Percentiles rank a stretch among this genome's conserved stretches.
These are phyloP conservation scores for Fagopyrum tataricum DNA, from an alignment of 148 eudicot species.

Conservation along the genomic window DNA sequence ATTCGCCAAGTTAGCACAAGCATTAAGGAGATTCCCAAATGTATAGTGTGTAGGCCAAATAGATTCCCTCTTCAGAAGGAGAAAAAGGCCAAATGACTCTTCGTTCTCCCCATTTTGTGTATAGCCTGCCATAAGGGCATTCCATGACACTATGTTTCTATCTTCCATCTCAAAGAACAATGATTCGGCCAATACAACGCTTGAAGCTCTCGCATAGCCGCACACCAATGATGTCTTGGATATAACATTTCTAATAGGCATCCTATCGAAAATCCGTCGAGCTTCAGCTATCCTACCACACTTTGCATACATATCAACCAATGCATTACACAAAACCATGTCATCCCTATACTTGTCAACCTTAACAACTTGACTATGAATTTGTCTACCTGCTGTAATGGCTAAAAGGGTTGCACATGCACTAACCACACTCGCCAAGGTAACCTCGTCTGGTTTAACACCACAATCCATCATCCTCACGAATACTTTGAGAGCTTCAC, in stretches of 20 bases:
- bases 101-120: conserved; percentile 76
- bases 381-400: conserved; percentile 49
- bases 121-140: conserved; percentile 91
- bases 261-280: conserved; percentile 56
- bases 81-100: conserved; percentile 58
- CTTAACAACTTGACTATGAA: conserved; percentile 59
- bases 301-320: conserved; percentile 97
- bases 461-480: conserved; percentile 50
- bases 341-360: conserved; percentile 46
- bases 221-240: conserved; percentile 86
- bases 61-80: conserved; percentile 55
- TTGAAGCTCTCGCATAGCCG: conserved; percentile 73
- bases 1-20: conserved; percentile 72
- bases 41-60: conserved; percentile 76
- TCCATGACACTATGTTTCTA: conserved; percentile 74
- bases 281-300: conserved; percentile 60
- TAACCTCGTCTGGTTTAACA: conserved; percentile 61
- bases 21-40: conserved; percentile 72
- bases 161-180: conserved; percentile 68
- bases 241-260: conserved; percentile 65
- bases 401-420: conserved; percentile 69
- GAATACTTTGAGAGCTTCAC: conserved; percentile 53
- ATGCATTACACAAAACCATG: conserved; percentile 64
- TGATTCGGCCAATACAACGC: conserved; percentile 51
- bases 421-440: conserved; percentile 81